phyloP scores from a whole-genome alignment of 148 eudicot genomes.

The Silene latifolia region DNA sequence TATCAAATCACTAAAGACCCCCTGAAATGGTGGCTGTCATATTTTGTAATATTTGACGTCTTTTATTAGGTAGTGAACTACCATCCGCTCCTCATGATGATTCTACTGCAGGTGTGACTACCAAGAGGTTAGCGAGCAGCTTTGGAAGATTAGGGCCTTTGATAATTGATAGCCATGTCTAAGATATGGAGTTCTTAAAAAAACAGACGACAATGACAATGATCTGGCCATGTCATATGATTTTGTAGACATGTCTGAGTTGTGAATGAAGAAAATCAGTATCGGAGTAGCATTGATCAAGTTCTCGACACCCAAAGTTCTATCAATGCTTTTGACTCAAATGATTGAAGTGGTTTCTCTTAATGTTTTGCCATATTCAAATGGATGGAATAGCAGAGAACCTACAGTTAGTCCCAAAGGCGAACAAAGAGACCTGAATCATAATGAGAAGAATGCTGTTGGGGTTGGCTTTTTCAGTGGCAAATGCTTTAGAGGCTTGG shows the following conservation, averaged over 20 bases:
- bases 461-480: slow-evolving; percentile 61
- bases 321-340: slow-evolving; percentile 15
- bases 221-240: slow-evolving; percentile 21
- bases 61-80: too few relatives aligned
- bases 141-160: too few relatives aligned
- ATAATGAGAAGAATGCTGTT: slow-evolving; percentile 36
- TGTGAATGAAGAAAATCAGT: slow-evolving; percentile 25
- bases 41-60: too few relatives aligned
- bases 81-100: too few relatives aligned
- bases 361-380: slow-evolving; percentile 37
- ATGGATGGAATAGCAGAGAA: slow-evolving; percentile 55
- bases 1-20: too few relatives aligned
- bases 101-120: too few relatives aligned
- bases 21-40: too few relatives aligned
- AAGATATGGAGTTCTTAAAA: slow-evolving; percentile 9
- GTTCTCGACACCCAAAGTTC: slow-evolving; percentile 15
- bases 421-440: slow-evolving; percentile 31
- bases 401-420: slow-evolving; percentile 12
- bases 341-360: slow-evolving; percentile 16
- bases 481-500: slow-evolving; percentile 62
- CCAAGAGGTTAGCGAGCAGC: too few relatives aligned
- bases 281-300: slow-evolving; percentile 32
- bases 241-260: slow-evolving; percentile 27
- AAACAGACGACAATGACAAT: slow-evolving; percentile 29
- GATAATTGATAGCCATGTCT: too few relatives aligned